phyloP scores from a whole-genome alignment of 2,329 filamentous ascomycete genomes.

The Apiospora hydei region DNA sequence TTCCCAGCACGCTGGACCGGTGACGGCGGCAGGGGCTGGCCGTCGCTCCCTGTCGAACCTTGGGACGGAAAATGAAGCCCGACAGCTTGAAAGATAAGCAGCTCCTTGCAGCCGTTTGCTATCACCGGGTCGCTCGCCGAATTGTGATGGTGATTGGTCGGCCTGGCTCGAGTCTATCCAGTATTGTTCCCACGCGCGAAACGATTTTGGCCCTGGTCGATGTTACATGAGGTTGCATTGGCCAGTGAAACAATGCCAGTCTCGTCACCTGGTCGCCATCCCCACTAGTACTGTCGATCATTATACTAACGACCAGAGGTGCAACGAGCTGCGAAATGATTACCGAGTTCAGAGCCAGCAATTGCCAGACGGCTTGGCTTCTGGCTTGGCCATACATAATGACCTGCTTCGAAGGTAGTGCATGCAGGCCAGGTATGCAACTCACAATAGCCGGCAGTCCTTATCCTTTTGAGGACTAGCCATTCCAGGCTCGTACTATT shows the following conservation, averaged over 20 bases:
- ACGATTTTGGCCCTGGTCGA: background rate
- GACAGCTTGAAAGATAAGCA: background rate
- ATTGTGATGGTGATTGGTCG: background rate
- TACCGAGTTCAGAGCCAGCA: background rate
- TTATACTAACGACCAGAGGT: background rate
- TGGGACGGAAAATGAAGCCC: background rate
- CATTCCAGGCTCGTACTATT: background rate
- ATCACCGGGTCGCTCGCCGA: background rate
- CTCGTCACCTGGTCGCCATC: background rate
- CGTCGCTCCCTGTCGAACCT: background rate
- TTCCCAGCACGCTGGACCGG: background rate
- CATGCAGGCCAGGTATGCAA: too few relatives aligned
- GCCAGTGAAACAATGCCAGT: constrained; percentile 3
- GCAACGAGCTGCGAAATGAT: background rate
- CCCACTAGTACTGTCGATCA: background rate
- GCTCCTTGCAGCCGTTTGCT: background rate
- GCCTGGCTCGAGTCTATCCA: background rate
- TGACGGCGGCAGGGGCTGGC: background rate
- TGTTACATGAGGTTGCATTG: constrained; percentile 10
- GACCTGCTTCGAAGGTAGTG: background rate
- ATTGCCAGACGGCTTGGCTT: too few relatives aligned
- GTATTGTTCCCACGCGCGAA: background rate
- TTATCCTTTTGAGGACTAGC: background rate
- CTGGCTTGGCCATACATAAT: background rate
- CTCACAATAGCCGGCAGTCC: background rate